These are phyloP conservation scores for Cochlearia excelsa DNA, from an alignment of 345 rosid genomes.

Conservation along the genomic window DNA sequence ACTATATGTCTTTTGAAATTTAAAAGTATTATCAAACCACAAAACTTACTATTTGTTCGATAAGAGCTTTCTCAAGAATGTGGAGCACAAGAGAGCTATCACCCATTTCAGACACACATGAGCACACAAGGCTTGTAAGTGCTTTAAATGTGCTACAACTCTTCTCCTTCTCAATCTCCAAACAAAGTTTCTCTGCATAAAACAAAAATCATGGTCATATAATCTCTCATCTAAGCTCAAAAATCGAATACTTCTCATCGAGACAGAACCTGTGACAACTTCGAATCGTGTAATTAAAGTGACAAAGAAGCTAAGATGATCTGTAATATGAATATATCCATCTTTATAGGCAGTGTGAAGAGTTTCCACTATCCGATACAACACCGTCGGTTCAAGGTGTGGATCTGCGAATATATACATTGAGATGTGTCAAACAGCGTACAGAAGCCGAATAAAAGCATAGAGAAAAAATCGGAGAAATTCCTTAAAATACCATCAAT, in stretches of 20 bases:
- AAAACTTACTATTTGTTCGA: conserved; percentile 63
- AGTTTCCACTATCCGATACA: conserved; percentile 56
- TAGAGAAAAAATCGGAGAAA: too few species aligned
- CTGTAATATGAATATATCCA: conserved; percentile 64
- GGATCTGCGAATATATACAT: conserved; percentile 46
- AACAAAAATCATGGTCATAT: not conserved
- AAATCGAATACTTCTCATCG: not conserved
- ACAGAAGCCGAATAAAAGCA: too few species aligned
- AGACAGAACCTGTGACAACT: conserved; percentile 55
- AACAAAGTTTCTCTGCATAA: conserved; percentile 41
- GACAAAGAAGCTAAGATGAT: conserved; percentile 63
- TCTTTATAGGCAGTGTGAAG: conserved; percentile 56
- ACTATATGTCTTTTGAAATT: conserved; percentile 7
- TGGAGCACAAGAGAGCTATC: conserved; percentile 56
- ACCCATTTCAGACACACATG: conserved; percentile 61
- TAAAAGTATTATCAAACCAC: not conserved
- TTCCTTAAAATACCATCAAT: too few species aligned
- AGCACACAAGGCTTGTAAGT: conserved; percentile 46
- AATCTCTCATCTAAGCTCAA: not conserved
- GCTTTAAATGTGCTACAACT: conserved; percentile 45
- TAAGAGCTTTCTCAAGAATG: conserved; percentile 49
- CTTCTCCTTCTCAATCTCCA: conserved; percentile 22
- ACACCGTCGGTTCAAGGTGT: conserved; percentile 53
- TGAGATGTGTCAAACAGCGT: conserved; percentile 10
- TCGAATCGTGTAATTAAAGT: conserved; percentile 55